Conservation (phyloP, 805 yeast genomes). For the Pichia thaimueangensis region DNA sequence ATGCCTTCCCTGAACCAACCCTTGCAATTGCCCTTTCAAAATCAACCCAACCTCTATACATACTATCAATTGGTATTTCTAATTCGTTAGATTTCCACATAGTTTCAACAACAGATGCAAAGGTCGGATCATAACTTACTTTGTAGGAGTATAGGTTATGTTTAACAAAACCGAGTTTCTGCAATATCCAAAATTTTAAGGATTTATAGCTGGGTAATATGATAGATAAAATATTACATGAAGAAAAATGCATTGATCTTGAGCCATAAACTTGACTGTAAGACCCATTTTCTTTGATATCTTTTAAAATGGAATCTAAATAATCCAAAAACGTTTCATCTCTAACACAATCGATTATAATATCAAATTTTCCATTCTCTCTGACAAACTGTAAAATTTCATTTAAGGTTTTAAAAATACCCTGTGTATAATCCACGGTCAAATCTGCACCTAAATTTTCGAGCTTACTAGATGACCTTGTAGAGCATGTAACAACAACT, state of each 20-base stretch:
- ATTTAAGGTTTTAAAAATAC: conserved; percentile 30
- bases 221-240: neutral
- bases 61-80: conserved; percentile 48
- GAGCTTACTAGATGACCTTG: conserved; percentile 23
- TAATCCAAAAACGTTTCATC: conserved; percentile 34
- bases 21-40: conserved; percentile 44
- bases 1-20: conserved; percentile 41
- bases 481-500: conserved; percentile 48
- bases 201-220: conserved; percentile 3
- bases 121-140: conserved; percentile 4
- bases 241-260: conserved; percentile 30
- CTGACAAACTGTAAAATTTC: conserved; percentile 28
- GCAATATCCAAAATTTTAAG: neutral
- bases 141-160: neutral
- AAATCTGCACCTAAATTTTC: conserved; percentile 47
- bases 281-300: conserved; percentile 39
- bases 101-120: conserved; percentile 31
- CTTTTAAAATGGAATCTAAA: conserved; percentile 38
- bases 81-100: conserved; percentile 41
- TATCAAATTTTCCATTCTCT: conserved; percentile 46
- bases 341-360: conserved; percentile 63
- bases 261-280: conserved; percentile 58
- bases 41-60: conserved; percentile 41
- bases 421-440: conserved; percentile 51
- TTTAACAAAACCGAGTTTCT: neutral